A percentile compares a stretch with the other conserved stretches of the same genome.
Conservation (phyloP, 306 rosid species). For the Rosa multiflora region DNA sequence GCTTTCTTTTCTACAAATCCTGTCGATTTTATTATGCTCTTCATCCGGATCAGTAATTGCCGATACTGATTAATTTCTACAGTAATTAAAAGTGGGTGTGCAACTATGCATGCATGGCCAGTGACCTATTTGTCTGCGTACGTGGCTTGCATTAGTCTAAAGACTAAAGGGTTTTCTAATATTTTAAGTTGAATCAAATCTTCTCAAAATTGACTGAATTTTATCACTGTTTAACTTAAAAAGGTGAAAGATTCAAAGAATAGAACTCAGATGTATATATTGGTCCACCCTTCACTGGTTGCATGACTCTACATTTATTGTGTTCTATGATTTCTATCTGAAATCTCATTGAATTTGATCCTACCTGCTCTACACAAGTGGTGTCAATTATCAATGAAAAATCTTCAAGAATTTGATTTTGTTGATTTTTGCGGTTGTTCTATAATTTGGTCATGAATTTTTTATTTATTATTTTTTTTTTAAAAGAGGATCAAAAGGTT, state of each 20-base stretch:
- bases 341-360: slow-evolving; percentile 1
- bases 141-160: background rate
- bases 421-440: background rate
- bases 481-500: too few relatives aligned
- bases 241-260: background rate
- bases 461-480: too few relatives aligned
- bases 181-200: background rate
- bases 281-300: slow-evolving; percentile 9
- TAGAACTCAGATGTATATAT: background rate
- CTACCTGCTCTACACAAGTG: slow-evolving; percentile 1
- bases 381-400: background rate
- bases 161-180: background rate
- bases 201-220: background rate
- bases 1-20: background rate
- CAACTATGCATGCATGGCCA: slow-evolving; percentile 1
- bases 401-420: background rate
- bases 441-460: background rate
- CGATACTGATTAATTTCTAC: background rate
- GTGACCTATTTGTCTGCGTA: slow-evolving; percentile 3
- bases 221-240: background rate
- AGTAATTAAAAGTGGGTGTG: background rate
- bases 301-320: background rate
- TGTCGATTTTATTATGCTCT: background rate
- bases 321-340: background rate
- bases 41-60: background rate